Base-by-base conservation (phyloP, 345 rosid genomes). In the Heritiera fomes region DNA sequence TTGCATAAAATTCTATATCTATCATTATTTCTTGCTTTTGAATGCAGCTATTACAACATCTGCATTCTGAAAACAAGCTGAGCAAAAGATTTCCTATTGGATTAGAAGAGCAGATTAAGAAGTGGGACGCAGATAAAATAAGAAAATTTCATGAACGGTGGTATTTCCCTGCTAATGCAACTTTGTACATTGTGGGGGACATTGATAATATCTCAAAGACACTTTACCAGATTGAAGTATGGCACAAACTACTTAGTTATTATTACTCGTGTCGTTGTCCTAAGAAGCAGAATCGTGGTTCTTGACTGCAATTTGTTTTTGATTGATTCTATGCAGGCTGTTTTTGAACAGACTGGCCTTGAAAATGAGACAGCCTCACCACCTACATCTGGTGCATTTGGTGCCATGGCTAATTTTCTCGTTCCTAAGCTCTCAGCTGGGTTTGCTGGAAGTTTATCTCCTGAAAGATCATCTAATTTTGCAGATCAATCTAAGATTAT, bases 141-240 rank as follows among this genome's bases (percentile, higher is more conserved):
- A 91, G 95, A 88, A 97, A 97, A 83, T 97, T 94, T 83, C 99
- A 97, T 84, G 99, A 97, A 81, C 92, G 94, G 45, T 97, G 99
- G 99, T 97, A 97, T 86, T 97, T 93, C 84, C 98, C 98, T 53
- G 98, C 93, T 63, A 97, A 97, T 88, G 98, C 98, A 71, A 97
- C 98, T 62, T 81, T 97, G 69, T 94, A 94, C 80, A 94, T 94
- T 77, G 99, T 97, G 82, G 99, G 99, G n/a, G 96, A 94, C 84
- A 84, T 93, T 72, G 86, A 90, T 82, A 86, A 92, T 83, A 84
- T 94, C 69, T 78, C 95, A 65, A 90, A 85, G 91, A 87, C 88
- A 10, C 85, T 91, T 78, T 71, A 88, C 78, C 89, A 90, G 77
- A 93, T 97, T 82, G 98, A 97, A 84, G 98, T 93, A 90, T 75